Evolutionary conservation across 78 protist genomes (phyloP).

Genomic region (Dictyostelium intermedium): DNA sequence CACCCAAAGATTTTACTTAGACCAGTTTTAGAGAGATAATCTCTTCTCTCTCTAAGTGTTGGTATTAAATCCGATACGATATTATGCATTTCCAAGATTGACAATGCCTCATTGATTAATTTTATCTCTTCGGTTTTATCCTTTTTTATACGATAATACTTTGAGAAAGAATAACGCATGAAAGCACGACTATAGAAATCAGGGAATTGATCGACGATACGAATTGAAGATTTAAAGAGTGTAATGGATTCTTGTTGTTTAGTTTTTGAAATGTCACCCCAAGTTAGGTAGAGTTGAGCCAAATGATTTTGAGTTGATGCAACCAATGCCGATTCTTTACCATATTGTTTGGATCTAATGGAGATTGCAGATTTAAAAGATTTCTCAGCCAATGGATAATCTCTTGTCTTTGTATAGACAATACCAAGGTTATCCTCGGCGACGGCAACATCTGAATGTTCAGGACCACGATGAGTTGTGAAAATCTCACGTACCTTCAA

Average conservation of each 20-base stretch:
- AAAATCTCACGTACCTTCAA: conserved; percentile 44
- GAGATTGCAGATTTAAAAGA: conserved; percentile 18
- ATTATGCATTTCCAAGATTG: conserved; percentile 35
- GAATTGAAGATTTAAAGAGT: neutral
- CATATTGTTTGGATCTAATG: conserved; percentile 52
- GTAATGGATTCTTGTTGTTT: conserved; percentile 3
- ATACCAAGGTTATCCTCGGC: conserved; percentile 53
- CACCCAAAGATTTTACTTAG: neutral
- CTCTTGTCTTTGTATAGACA: conserved; percentile 36
- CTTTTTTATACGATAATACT: conserved; percentile 11
- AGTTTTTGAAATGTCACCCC: neutral
- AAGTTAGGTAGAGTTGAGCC: conserved; percentile 21
- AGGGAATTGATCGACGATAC: conserved; percentile 42
- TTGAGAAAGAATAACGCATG: conserved; percentile 30
- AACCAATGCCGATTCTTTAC: conserved; percentile 29
- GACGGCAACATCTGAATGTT: conserved; percentile 52
- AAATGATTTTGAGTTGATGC: conserved; percentile 46
- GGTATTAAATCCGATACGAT: conserved; percentile 19
- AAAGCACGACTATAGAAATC: conserved; percentile 37
- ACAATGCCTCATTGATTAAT: neutral
- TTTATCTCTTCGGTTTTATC: conserved; percentile 30
- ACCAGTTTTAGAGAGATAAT: conserved; percentile 26
- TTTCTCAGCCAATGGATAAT: conserved; percentile 36
- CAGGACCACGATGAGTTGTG: conserved; percentile 35
- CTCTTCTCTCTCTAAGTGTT: neutral